These are phyloP conservation scores for Babjeviella inositovora DNA, from an alignment of 805 yeast genomes.

Conservation along the genomic window DNA sequence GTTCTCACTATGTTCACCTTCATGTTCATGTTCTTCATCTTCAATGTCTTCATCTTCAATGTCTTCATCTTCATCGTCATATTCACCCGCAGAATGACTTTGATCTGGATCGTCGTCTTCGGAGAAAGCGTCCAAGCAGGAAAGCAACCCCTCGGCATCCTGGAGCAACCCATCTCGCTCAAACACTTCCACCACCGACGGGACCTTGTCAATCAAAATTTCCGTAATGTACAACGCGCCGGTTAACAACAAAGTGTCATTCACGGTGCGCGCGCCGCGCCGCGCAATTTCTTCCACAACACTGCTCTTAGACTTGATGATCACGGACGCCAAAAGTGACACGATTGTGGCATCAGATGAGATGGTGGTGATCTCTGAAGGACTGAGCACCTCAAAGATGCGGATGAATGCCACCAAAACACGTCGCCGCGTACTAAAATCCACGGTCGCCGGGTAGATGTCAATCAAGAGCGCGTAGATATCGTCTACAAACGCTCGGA, in stretches of 20 bases:
- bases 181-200: slow-evolving; percentile 24
- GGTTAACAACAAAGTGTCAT: slow-evolving; percentile 16
- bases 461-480: slow-evolving; percentile 38
- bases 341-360: slow-evolving; percentile 20
- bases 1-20: slow-evolving; percentile 2
- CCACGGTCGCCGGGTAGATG: slow-evolving; percentile 61
- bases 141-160: slow-evolving; percentile 22
- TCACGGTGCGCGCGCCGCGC: slow-evolving; percentile 4
- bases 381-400: slow-evolving; percentile 22
- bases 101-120: slow-evolving; percentile 4
- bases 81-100: slow-evolving; percentile 5
- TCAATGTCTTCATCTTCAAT: slow-evolving; percentile 7
- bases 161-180: slow-evolving; percentile 61
- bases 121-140: slow-evolving; percentile 4
- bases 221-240: slow-evolving; percentile 34
- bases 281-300: not conserved
- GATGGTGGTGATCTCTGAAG: slow-evolving; percentile 10
- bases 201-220: slow-evolving; percentile 22
- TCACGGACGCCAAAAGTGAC: slow-evolving; percentile 38
- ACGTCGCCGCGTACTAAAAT: slow-evolving; percentile 42
- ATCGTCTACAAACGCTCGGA: slow-evolving; percentile 19
- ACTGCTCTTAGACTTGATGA: slow-evolving; percentile 30
- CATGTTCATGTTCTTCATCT: slow-evolving; percentile 6
- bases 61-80: slow-evolving; percentile 6
- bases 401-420: slow-evolving; percentile 37